These are phyloP conservation scores for Huntiella decipiens DNA, from an alignment of 2,329 filamentous ascomycete species.

Conservation along the genomic window DNA sequence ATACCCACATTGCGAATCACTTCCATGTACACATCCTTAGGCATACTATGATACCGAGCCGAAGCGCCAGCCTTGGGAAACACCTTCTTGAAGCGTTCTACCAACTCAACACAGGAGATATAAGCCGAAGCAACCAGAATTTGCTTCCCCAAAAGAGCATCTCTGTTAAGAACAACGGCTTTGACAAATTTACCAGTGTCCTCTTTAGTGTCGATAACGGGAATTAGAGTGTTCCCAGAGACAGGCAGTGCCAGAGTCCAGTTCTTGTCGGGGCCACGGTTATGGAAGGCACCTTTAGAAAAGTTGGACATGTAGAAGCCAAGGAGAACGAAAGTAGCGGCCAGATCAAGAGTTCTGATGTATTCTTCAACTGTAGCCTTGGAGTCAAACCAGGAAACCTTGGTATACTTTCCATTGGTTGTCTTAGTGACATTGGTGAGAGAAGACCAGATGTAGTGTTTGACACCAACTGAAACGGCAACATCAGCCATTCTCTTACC, in stretches of 20 bases:
- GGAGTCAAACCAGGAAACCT: conserved; percentile 33
- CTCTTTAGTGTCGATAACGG: conserved; percentile 19
- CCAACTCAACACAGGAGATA: conserved; percentile 17
- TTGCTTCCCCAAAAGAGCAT: conserved; percentile 16
- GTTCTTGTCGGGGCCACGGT: conserved; percentile 16
- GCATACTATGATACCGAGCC: conserved; percentile 16
- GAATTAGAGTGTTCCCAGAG: conserved; percentile 17
- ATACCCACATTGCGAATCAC: conserved; percentile 15
- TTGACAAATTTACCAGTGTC: conserved; percentile 25
- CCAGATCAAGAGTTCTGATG: conserved; percentile 29
- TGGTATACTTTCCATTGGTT: conserved; percentile 19
- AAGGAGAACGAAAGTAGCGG: conserved; percentile 31
- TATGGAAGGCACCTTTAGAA: conserved; percentile 13
- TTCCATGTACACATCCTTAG: conserved; percentile 20
- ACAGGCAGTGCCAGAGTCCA: conserved; percentile 17
- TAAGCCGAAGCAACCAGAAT: conserved; percentile 22
- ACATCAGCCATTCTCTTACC: conserved; percentile 28
- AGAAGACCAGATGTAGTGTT: conserved; percentile 29
- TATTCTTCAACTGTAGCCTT: conserved; percentile 39
- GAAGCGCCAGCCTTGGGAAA: conserved; percentile 20
- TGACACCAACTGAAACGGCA: conserved; percentile 23
- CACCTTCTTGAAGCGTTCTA: conserved; percentile 16
- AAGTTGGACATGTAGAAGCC: conserved; percentile 38
- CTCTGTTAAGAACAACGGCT: conserved; percentile 15
- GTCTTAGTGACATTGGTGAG: conserved; percentile 22